Base-by-base conservation (phyloP, 495 filamentous ascomycete genomes). In the Pseudevernia furfuracea region DNA sequence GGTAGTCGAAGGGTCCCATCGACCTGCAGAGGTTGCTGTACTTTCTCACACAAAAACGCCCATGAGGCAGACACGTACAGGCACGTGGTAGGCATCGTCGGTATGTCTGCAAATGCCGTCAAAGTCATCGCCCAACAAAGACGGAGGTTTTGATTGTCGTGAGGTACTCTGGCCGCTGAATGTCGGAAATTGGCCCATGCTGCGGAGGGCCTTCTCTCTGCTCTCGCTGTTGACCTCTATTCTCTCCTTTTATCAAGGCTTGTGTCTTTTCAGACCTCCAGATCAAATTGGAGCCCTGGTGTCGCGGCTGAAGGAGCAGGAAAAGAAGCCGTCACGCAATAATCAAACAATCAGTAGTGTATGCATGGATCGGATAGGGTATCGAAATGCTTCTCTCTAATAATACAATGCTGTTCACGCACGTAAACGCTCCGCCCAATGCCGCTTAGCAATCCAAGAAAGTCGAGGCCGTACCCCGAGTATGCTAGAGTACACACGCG, bases 361-460 rank as follows among this genome's bases (percentile, higher is more conserved):
- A 46, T 28, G 30, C 52, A n/a, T 10, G 52, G 1, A 34, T 1
- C 5, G 52, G 5, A 34, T 21, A 34, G 30, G 52, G 28, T 32
- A 55, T 55, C 19, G 17, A 44, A 34, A 55, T 4, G 14, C 7
- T 19, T 34, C 1, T 55, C 17, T 17, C 28, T 55, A 55, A 32
- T 55, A 10, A n/a, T 55, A 55, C 52, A 55, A 55, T 34, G 52
- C 52, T 21, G 30, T 21, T 34, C 36, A 11, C 30, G 15, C 52
- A 21, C 14, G 17, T 34, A 34, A 55, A 34, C 30, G 52, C 52
- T 55, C 52, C 52, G 34, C 28, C 52, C 52, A 55, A 55, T 55
- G 52, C 52, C 52, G 52, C 52, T 55, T 4, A 34, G 52, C 52
- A 21, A 34, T 32, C 36, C 52, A 32, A 55, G 17, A 55, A 34